Evolutionary conservation across 2,329 filamentous ascomycete genomes (phyloP).

Genomic region (Pseudopyrenochaeta lycopersici): DNA sequence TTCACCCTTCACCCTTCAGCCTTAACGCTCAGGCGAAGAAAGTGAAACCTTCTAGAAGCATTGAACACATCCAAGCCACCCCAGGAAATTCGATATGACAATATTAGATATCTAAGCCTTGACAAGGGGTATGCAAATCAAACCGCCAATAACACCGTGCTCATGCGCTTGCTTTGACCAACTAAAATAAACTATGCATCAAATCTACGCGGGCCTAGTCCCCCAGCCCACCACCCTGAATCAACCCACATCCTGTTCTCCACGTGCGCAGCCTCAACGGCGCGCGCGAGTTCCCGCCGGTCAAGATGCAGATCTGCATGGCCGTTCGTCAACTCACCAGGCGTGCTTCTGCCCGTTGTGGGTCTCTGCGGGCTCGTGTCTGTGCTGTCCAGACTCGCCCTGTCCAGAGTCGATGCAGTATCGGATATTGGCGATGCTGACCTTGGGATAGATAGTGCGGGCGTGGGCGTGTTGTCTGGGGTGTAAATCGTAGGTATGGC

Average conservation of each 20-base stretch:
- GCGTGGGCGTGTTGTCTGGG: constrained; percentile 15
- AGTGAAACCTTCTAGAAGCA: too few relatives aligned
- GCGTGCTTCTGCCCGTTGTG: constrained; percentile 20
- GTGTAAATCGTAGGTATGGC: constrained; percentile 32
- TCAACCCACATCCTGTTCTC: constrained; percentile 44
- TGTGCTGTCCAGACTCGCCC: constrained; percentile 6
- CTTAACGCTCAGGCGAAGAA: too few relatives aligned
- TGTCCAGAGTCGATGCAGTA: constrained; percentile 22
- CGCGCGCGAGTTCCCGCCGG: constrained; percentile 37
- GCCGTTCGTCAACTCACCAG: constrained; percentile 41
- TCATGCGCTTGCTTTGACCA: neutral
- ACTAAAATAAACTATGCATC: neutral
- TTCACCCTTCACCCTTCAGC: too few relatives aligned
- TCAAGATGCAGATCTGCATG: constrained; percentile 52
- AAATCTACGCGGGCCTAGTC: constrained; percentile 21
- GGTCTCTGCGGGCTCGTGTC: constrained; percentile 12
- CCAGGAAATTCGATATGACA: neutral
- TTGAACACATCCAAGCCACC: too few relatives aligned
- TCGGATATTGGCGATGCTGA: constrained; percentile 27
- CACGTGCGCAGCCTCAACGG: constrained; percentile 38
- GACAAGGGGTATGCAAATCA: neutral
- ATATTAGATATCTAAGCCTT: neutral
- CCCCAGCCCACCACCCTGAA: constrained; percentile 50
- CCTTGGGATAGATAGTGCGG: constrained; percentile 25
- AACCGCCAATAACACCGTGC: neutral